Base-by-base conservation (phyloP, 2,329 filamentous ascomycete genomes). In the Beauveria caledonica region DNA sequence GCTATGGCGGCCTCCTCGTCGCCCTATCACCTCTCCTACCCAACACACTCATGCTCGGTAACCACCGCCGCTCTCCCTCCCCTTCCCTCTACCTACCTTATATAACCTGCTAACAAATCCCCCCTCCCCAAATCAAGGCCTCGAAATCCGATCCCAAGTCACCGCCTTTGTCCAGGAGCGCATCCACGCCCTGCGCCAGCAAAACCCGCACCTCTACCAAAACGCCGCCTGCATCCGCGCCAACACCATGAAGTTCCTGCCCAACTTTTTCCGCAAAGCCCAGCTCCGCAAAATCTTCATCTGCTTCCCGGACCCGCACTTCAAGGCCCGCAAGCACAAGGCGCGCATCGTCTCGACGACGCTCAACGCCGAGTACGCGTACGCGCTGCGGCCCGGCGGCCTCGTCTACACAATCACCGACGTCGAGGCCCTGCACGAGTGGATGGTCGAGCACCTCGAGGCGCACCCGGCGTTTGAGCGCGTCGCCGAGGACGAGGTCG, bases 171-270 rank as follows among this genome's bases (percentile, higher is more conserved):
- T 99, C 4, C 86, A 90, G 72, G 89, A 95, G 66, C 88, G 92
- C 69, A 90, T 96, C 71, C 84, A 85, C 65, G 93, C 92, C 5
- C 80, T 97, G 19, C 86, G 94, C 4, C 77, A 79, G 13, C 86
- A 92, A 21, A 77, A 6, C 13, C 17, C 25, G 73, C 33, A 75
- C 55, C 73, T 77, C 51, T 97, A 91, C 73, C 88, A 95, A 70
- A 99, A 99, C 72, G 87, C 93, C 58, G 86, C 89, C 39, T 95
- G 91, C 70, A 79, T 99, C 52, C 87, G 94, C 63, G 90, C 90
- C 65, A 99, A 99, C 77, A 90, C 91, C 5, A 99, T 99, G 94
- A 99, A 99, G 73, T 99, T 97, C 74, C 79, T 99, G n/a, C 93
- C 95, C 63, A 97, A 99, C 71, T 96, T 97, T 80, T 97, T 99